phyloP scores from a whole-genome alignment of 805 yeast genomes.

The Candida ovalis region DNA sequence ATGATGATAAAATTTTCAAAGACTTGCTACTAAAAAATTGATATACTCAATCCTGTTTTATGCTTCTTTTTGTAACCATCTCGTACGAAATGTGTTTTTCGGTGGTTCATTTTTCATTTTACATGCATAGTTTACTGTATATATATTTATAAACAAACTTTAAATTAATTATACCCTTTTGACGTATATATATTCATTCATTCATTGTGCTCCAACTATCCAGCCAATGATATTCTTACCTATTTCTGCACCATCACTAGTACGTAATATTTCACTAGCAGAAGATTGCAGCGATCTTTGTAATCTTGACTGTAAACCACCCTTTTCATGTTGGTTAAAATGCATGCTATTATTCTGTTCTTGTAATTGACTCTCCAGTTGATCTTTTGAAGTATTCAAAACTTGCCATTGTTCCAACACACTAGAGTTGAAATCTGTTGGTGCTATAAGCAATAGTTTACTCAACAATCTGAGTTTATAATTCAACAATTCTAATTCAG shows the following conservation, averaged over 20 bases:
- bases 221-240: slow-evolving; percentile 34
- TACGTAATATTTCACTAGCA: slow-evolving; percentile 22
- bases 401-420: slow-evolving; percentile 64
- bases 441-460: slow-evolving; percentile 46
- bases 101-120: not conserved
- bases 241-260: slow-evolving; percentile 21
- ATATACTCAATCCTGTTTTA: not conserved
- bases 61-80: no score
- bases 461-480: slow-evolving; percentile 53
- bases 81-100: no score
- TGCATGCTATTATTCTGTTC: not conserved
- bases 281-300: slow-evolving; percentile 27
- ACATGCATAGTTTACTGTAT: not conserved
- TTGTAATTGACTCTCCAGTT: slow-evolving; percentile 17
- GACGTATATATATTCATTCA: not conserved
- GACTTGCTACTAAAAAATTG: no score
- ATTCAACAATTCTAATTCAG: slow-evolving; percentile 8
- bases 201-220: slow-evolving; percentile 31
- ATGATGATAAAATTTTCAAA: not conserved
- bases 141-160: not conserved
- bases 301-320: slow-evolving; percentile 24
- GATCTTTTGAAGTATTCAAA: slow-evolving; percentile 32
- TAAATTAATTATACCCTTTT: no score
- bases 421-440: slow-evolving; percentile 49
- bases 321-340: slow-evolving; percentile 3